Evolutionary conservation across 495 filamentous ascomycete species (phyloP).

Genomic region (Daldinia concentrica): DNA sequence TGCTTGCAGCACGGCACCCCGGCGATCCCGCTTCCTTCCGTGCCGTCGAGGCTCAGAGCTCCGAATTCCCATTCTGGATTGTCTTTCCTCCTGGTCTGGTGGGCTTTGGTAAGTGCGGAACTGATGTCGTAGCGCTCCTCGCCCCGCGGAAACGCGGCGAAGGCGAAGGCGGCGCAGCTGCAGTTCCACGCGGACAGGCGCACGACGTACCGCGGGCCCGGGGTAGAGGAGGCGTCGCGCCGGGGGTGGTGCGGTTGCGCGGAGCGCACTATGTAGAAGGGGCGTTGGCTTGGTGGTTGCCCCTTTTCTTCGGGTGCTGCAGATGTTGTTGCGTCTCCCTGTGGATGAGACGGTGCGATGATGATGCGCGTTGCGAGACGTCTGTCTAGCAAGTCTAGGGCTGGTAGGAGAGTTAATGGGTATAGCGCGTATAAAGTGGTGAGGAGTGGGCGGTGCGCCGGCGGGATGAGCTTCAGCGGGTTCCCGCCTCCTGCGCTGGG

Average conservation of each 20-base stretch:
- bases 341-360: background rate
- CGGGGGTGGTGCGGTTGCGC: conserved; percentile 44
- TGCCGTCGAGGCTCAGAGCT: conserved; percentile 48
- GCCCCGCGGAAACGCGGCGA: conserved; percentile 67
- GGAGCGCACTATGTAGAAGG: conserved; percentile 54
- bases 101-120: no score
- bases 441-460: conserved; percentile 55
- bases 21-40: conserved; percentile 29
- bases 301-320: background rate
- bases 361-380: conserved; percentile 63
- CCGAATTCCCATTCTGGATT: conserved; percentile 50
- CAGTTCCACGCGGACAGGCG: conserved; percentile 85
- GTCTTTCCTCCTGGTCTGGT: no score
- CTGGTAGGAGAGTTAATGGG: conserved; percentile 69
- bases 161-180: conserved; percentile 82
- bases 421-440: conserved; percentile 73
- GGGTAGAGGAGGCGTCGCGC: conserved; percentile 27
- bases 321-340: background rate
- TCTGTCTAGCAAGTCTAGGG: conserved; percentile 84
- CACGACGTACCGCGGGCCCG: conserved; percentile 69
- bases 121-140: background rate
- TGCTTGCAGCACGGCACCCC: conserved; percentile 83
- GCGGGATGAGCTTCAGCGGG: conserved; percentile 52
- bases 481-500: conserved; percentile 38
- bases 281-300: background rate